Percentiles rank a stretch among this genome's conserved stretches.
Conservation (phyloP, 2,329 filamentous ascomycete genomes). For the Fusarium duplospermum region DNA sequence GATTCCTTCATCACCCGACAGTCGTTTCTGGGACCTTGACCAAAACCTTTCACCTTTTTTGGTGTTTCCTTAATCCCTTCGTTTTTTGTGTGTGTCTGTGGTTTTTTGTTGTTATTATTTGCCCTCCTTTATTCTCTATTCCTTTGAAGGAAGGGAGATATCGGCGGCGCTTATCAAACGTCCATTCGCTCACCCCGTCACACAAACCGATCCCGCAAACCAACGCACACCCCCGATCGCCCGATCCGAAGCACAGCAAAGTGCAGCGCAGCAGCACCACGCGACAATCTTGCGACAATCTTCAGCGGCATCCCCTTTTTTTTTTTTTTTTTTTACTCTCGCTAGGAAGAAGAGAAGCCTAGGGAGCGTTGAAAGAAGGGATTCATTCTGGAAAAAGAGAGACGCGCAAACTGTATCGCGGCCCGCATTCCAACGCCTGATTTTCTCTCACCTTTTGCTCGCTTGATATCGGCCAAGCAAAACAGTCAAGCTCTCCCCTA, state of each 20-base stretch:
- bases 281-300: conserved; percentile 19
- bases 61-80: conserved; percentile 36
- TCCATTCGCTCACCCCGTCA: conserved; percentile 31
- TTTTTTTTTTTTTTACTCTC: conserved; percentile 11
- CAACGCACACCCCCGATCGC: conserved; percentile 20
- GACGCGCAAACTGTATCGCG: conserved; percentile 34
- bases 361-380: conserved; percentile 7
- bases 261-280: background rate
- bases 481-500: conserved; percentile 15
- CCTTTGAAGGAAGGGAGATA: conserved; percentile 15
- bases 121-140: background rate
- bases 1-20: conserved; percentile 20
- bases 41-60: background rate
- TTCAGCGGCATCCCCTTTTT: background rate
- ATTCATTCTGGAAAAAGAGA: conserved; percentile 2
- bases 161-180: conserved; percentile 23
- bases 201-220: conserved; percentile 16
- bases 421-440: conserved; percentile 35
- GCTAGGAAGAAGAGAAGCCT: conserved; percentile 16
- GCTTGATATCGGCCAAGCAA: conserved; percentile 8
- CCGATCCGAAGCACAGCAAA: conserved; percentile 10
- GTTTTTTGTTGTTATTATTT: conserved; percentile 16
- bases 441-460: background rate
- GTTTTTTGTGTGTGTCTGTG: conserved; percentile 1
- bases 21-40: conserved; percentile 28